Base-by-base conservation (phyloP, 2,329 filamentous ascomycete species). In the Trichoderma citrinoviride region DNA sequence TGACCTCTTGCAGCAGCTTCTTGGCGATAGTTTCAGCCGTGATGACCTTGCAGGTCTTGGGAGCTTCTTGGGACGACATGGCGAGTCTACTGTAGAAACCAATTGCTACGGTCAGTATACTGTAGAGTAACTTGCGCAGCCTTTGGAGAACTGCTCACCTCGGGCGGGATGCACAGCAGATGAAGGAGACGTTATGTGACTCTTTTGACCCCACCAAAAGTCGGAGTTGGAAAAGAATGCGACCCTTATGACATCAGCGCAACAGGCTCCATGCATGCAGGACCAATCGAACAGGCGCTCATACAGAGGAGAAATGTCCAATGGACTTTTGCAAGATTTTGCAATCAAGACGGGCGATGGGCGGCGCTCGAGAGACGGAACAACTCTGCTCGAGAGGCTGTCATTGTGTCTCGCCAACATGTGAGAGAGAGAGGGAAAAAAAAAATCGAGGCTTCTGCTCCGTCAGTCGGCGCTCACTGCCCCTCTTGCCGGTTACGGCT, bases 31-130 rank as follows among this genome's bases (percentile, higher is more conserved):
- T 90, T 71, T 90, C 90, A 66, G 94, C 92, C 71, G 96, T 86
- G 73, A 98, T 86, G 77, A 97, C 93, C 85, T 97, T 97, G 87
- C 95, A 98, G 73, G 90, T 87, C 78, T 87, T 87, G 71, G 82
- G 84, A 23, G 80, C 77, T n/a, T 70, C 71, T 65, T 71, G 68
- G 7, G 73, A 68, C 56, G 73, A 73, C 74, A 75, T 77, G 64
- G 69, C 60, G 61, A 33, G n/a, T 33, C 12, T 50, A 23, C 44
- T 61, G 27, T 14, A 15, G 17, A 23, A 3, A 3, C 25, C 21
- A 61, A 40, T 41, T 53, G 49, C 37, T 19, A 21, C 23, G 25
- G 57, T 37, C 41, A 37, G 33, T 10, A 37, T 37, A 2, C 33
- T 2, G 25, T 12, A 27, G 23, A 44, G 43, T 19, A n/a, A n/a